Evolutionary conservation across 331 rosid genomes (phyloP).

Genomic region (Pyracantha coccinea): DNA sequence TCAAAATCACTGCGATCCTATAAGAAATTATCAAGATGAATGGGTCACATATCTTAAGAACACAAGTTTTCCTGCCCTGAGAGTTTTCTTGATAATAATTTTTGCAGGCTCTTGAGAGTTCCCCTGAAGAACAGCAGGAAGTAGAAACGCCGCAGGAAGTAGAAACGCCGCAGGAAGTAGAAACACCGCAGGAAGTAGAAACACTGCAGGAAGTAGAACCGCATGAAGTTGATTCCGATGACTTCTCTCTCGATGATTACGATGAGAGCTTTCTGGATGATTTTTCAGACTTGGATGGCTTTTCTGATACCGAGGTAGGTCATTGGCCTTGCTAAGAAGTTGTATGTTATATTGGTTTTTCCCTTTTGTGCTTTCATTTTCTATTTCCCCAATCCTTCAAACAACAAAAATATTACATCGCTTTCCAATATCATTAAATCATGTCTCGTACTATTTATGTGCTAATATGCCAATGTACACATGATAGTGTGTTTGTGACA

Average conservation of each 20-base stretch:
- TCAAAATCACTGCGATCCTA: neutral
- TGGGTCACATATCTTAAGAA: neutral
- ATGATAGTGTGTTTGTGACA: neutral
- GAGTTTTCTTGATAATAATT: slow-evolving; percentile 4
- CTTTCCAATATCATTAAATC: neutral
- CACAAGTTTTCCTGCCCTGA: neutral
- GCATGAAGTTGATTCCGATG: slow-evolving; percentile 38
- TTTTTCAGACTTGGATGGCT: slow-evolving; percentile 51
- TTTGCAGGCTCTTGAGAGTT: slow-evolving; percentile 55
- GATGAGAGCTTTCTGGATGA: slow-evolving; percentile 51
- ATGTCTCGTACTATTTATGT: neutral
- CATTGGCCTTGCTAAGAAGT: neutral
- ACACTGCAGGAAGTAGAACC: neutral
- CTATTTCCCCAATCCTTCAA: neutral
- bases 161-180: too few relatives aligned
- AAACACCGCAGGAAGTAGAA: neutral
- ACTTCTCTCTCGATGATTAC: slow-evolving; percentile 50
- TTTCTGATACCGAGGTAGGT: slow-evolving; percentile 58
- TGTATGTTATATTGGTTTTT: neutral
- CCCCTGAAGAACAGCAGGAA: slow-evolving; percentile 40
- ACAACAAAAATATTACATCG: neutral
- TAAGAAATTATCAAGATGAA: neutral
- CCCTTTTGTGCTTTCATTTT: neutral
- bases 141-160: neutral
- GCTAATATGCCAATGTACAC: neutral